Evolutionary conservation across 2,329 filamentous ascomycete species (phyloP), one percentile per base, ranked within the genome.

Genomic region (Tolypocladium ovalisporum): DNA sequence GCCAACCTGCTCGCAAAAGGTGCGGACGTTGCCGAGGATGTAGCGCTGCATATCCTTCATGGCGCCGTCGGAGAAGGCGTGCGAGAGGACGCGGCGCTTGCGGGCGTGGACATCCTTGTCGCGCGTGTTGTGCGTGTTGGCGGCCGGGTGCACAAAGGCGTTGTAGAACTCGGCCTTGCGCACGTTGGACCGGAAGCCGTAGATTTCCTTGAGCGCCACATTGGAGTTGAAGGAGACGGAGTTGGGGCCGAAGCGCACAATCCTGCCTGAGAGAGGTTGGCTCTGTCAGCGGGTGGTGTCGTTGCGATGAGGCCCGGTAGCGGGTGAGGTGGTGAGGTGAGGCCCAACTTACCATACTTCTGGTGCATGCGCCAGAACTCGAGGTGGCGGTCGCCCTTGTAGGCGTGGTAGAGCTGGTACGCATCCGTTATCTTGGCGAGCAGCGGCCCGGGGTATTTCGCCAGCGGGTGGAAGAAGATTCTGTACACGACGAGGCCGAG

Each of bases 241-340:
- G 70, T 90, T 90, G 51, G 90, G 90, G 0, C 87, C 88, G 62
- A 87, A 89, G 34, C 90, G 87, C n/a, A 93, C 87, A 54, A 84
- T 70, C n/a, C 77, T 74, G 63, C 83, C 82, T 84, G 24, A 12
- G 44, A n/a, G n/a, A n/a, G n/a, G n/a, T n/a, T n/a, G 15, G 4
- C 6, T 13, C 24, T 4, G 44, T 47, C 24, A 47, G 44, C 24
- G 44, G 27, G 24, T 3, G 44, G 2, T 13, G 24, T n/a, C n/a
- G n/a, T n/a, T n/a, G n/a, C n/a, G n/a, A n/a, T n/a, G n/a, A n/a
- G n/a, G n/a, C n/a, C n/a, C n/a, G n/a, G n/a, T n/a, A 34, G 4
- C 4, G 32, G 44, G 1, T 19, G 44, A 7, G 2, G 2, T 12
- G 0, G 40, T 6, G 2, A 8, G 15, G 27, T 55, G 54, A 60